Conservation (phyloP, 495 filamentous ascomycete genomes). For the Xylaria curta region DNA sequence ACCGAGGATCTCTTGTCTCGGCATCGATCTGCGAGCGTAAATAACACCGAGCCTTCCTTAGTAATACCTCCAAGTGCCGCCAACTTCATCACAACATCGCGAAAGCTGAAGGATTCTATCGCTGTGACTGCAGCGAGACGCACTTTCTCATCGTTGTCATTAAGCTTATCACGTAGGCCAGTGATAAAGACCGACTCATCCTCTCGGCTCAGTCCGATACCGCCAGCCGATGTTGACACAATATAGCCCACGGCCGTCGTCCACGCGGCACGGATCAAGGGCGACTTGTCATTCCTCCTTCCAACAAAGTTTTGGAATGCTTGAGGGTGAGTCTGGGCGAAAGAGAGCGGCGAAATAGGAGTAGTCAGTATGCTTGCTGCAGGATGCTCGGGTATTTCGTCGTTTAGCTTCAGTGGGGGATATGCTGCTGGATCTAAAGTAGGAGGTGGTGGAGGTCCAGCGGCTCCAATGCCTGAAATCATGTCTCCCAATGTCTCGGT, state of each 20-base stretch:
- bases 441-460: conserved; percentile 76
- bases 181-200: conserved; percentile 77
- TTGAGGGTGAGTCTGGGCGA: conserved; percentile 75
- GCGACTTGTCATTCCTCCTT: conserved; percentile 82
- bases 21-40: conserved; percentile 82
- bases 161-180: conserved; percentile 78
- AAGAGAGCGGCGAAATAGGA: conserved; percentile 81
- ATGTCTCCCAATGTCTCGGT: conserved; percentile 96
- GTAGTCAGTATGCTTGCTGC: conserved; percentile 71
- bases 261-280: conserved; percentile 83
- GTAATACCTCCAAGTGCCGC: conserved; percentile 73
- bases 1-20: conserved; percentile 85
- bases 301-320: conserved; percentile 83
- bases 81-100: conserved; percentile 80
- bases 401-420: conserved; percentile 72
- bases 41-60: conserved; percentile 73
- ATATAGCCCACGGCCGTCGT: conserved; percentile 84
- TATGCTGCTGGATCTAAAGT: conserved; percentile 80
- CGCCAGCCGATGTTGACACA: conserved; percentile 79
- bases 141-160: conserved; percentile 89
- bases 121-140: conserved; percentile 84
- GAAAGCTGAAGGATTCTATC: conserved; percentile 76
- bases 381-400: conserved; percentile 55
- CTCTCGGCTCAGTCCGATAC: conserved; percentile 77
- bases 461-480: conserved; percentile 86